These are phyloP conservation scores for Nosema granulosis DNA, from an alignment of 371 early-diverging fungal genomes.

Conservation along the genomic window DNA sequence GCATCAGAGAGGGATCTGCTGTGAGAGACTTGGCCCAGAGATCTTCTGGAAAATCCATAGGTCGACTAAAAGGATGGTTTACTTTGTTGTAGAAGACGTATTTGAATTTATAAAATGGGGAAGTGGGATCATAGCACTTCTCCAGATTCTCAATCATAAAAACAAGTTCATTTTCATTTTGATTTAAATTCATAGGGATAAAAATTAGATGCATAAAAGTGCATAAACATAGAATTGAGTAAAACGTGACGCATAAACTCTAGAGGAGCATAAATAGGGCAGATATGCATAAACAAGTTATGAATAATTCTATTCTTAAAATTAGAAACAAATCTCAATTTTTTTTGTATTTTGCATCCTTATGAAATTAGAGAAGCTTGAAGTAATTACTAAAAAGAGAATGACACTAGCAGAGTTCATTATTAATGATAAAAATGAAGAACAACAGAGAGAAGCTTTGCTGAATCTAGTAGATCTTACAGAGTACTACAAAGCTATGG, in stretches of 20 bases:
- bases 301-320: too few relatives aligned
- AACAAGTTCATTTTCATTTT: slow-evolving; percentile 54
- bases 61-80: slow-evolving; percentile 37
- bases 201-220: too few relatives aligned
- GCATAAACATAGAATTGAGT: too few relatives aligned
- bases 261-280: too few relatives aligned
- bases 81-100: slow-evolving; percentile 65
- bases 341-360: slow-evolving; percentile 9
- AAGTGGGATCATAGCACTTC: slow-evolving; percentile 56
- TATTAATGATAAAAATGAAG: slow-evolving; percentile 34
- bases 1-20: slow-evolving; percentile 46
- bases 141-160: slow-evolving; percentile 56
- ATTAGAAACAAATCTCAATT: background rate
- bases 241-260: too few relatives aligned
- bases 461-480: slow-evolving; percentile 34
- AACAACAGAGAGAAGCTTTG: slow-evolving; percentile 40
- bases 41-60: slow-evolving; percentile 52
- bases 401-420: slow-evolving; percentile 51
- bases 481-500: slow-evolving; percentile 28
- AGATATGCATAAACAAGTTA: too few relatives aligned
- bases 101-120: slow-evolving; percentile 64
- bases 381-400: slow-evolving; percentile 33
- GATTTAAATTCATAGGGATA: slow-evolving; percentile 12
- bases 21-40: slow-evolving; percentile 45
- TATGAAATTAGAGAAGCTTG: slow-evolving; percentile 12